Evolutionary conservation across 139 green algal genomes (phyloP), one percentile per base, ranked within the genome.

Genomic region (Coelastrella sp.): DNA sequence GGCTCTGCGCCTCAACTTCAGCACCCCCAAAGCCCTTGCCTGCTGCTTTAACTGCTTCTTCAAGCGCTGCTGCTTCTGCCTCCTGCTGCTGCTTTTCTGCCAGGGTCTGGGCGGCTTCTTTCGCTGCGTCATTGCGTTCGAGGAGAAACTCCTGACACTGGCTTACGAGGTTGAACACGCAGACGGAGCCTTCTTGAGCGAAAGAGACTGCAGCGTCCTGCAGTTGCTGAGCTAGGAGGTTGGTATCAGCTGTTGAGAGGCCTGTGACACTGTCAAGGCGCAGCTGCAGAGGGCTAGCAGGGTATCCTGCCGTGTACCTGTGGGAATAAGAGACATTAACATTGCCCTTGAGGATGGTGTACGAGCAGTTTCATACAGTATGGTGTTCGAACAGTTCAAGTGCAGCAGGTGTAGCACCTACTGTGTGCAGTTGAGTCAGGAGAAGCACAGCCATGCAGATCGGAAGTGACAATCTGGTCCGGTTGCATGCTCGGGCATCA

Each of bases 141-240:
- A 85, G 85, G 59, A 95, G 85, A 30, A 89, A 90, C 53, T 95
- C 91, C 60, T 86, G 81, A 53, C 69, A 82, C 2, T 51, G 25
- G 2, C 91, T 86, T 34, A 95, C 88, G 0, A 97, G 69, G 69
- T 94, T 86, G 73, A 97, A 97, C 38, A 89, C 89, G 81, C 90
- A 95, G 4, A 97, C 53, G 2, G 35, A 27, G 6, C 48, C 25
- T 34, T 76, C 48, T 32, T 84, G 7, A 9, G 78, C 78, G 35
- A 75, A 51, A 15, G 5, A 41, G 30, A 27, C 78, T 63, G 78
- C 78, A 63, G 78, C 41, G 7, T 48, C 25, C 5, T 48, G 37
- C 13, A 87, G 69, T 27, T 57, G 69, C 17, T 32, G 17, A 32
- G 23, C 35, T 48, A 89, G 62, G n/a, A 30, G 19, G 5, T 43